Evolutionary conservation across 495 filamentous ascomycete species (phyloP), one percentile per base, ranked within the genome.

Genomic region (Lichina pygmaea): DNA sequence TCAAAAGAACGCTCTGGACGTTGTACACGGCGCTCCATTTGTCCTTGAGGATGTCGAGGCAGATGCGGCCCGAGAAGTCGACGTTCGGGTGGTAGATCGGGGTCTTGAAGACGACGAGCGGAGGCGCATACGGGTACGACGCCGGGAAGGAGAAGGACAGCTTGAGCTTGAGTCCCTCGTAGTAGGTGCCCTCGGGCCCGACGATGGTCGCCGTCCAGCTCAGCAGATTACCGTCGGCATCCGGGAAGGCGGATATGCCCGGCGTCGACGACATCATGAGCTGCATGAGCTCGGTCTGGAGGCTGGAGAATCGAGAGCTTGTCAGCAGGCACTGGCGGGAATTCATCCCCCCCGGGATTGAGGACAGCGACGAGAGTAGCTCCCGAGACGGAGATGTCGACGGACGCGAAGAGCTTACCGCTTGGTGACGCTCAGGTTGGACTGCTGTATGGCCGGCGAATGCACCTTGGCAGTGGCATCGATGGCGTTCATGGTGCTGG

Each of bases 11-110:
- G 41, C 76, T 89, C 62, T 89, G 81, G 46, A 89, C 78, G 53
- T 93, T 94, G 68, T 93, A 92, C 11, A 86, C 82, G 15, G 77
- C 77, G 50, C 83, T 92, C 89, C 89, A 95, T 63, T 93, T 93
- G 57, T 94, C 89, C 66, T 93, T 93, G 44, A 99, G 65, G 53
- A 99, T 99, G 60, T 95, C 91, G 48, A 99, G 66, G 58, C 84
- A 93, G 60, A 93, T 92, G 45, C 82, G 72, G 37, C 83, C 84
- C 7, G 83, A 84, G 61, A 89, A 86, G 58, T 91, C 84, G 50
- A 93, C 78, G 51, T 93, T 93, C 24, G 85, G 85, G 53, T 93
- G 85, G 62, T 86, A 91, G 59, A 93, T 91, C 11, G 82, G 81
- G 0, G 85, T 92, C 57, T 78, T 84, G 70, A 89, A 93, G 37